Evolutionary conservation across 2,329 filamentous ascomycete genomes (phyloP), one percentile per base, ranked within the genome.

Genomic region (Raffaelea ambrosiae): DNA sequence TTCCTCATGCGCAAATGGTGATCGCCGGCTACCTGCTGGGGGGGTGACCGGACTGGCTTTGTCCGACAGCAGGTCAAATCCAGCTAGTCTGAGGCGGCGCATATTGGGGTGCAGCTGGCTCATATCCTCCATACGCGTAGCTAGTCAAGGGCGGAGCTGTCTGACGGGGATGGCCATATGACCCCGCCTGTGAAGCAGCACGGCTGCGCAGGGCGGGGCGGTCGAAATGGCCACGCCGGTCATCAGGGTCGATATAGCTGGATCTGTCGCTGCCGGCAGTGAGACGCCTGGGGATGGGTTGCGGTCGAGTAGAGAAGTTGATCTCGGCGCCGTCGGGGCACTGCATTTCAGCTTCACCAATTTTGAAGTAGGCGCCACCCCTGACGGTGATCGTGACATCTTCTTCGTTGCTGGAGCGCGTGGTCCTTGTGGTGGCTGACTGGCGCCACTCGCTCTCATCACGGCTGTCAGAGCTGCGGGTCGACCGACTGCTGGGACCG

Each of bases 381-480:
- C 70, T 74, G 42, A 83, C 68, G 54, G 77, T 77, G 60, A 83
- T 81, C 16, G 77, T 83, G 48, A 81, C 67, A 51, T 81, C 77
- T 35, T 82, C 77, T 47, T 77, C 72, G 45, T 72, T 70, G 49
- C 69, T 73, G 16, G 74, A 77, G 31, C 74, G 67, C 4, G 79
- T 83, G 10, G 79, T 77, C 38, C 76, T 72, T 13, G 79, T 83
- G 0, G 79, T 79, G 23, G 76, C 76, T 47, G 78, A 82, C 53
- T 76, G 74, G 54, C 72, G 73, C 61, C 74, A 81, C 48, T 82
- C 79, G 61, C 79, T 83, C 49, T 83, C 79, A 55, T 83, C 80
- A 40, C 70, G 77, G 58, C 79, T 83, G 20, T 62, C 72, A 53
- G 71, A 80, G 67, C 74, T 81, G 53, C 72, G 72, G 46, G 71